Conservation (phyloP, 129 eudicot genomes). For the Helianthus tuberosus region DNA sequence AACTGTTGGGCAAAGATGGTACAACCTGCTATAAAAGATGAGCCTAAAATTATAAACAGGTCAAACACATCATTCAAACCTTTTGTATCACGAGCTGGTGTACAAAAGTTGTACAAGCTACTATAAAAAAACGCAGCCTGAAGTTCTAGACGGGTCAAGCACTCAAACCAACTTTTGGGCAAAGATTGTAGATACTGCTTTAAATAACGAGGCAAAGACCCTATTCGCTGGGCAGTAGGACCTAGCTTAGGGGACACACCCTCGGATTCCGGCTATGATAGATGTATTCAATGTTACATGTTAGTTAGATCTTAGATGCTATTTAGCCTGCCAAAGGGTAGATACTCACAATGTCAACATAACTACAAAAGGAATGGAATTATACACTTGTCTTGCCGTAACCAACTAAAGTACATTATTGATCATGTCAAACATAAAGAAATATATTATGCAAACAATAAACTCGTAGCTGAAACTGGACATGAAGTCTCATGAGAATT, state of each 20-base stretch:
- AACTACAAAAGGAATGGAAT: background rate
- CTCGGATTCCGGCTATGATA: background rate
- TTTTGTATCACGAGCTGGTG: too few relatives aligned
- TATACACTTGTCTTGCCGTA: conserved; percentile 14
- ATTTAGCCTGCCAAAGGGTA: background rate
- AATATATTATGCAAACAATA: conserved; percentile 4
- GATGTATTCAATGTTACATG: background rate
- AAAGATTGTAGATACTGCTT: too few relatives aligned
- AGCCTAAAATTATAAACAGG: too few relatives aligned
- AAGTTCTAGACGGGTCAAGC: too few relatives aligned
- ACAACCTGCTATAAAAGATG: too few relatives aligned
- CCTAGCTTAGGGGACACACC: background rate
- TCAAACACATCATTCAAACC: too few relatives aligned
- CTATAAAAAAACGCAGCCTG: too few relatives aligned
- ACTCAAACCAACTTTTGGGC: too few relatives aligned
- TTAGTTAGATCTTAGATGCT: background rate
- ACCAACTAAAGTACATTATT: background rate
- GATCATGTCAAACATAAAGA: background rate
- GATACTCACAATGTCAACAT: background rate
- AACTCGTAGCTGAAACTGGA: background rate
- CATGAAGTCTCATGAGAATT: conserved; percentile 25
- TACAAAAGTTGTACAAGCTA: too few relatives aligned
- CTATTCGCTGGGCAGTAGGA: too few relatives aligned
- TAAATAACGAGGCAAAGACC: too few relatives aligned
- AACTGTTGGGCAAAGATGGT: too few relatives aligned